These are phyloP conservation scores for Cutaneotrichosporon cyanovorans DNA, from an alignment of 1,284 basidiomycete species.

Conservation along the genomic window DNA sequence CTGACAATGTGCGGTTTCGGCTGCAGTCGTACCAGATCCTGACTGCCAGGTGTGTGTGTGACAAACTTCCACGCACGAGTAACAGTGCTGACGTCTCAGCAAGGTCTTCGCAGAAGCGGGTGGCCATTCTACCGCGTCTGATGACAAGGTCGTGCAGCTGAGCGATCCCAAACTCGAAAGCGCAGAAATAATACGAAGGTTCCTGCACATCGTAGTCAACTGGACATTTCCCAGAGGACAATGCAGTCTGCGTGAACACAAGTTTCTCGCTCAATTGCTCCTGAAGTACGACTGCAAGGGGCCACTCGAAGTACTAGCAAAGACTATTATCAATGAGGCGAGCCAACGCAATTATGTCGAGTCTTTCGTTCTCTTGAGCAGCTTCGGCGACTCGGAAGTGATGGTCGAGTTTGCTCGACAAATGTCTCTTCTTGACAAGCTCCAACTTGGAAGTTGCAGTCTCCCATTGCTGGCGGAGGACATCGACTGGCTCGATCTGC, in stretches of 20 bases:
- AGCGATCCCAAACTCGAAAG: background rate
- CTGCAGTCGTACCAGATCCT: background rate
- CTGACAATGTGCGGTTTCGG: background rate
- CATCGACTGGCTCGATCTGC: no score
- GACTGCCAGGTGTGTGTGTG: background rate
- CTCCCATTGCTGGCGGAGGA: no score
- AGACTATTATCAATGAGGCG: no score
- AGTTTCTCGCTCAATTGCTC: background rate
- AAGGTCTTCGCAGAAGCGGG: background rate
- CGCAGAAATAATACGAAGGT: background rate
- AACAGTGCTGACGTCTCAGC: background rate
- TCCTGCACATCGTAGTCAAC: background rate
- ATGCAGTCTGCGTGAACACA: no score
- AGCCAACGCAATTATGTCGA: no score
- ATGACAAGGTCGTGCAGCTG: background rate
- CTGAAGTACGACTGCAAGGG: slow-evolving; percentile 1
- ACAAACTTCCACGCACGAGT: background rate
- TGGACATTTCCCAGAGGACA: background rate
- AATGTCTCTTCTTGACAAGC: no score
- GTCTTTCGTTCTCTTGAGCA: no score
- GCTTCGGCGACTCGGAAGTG: no score
- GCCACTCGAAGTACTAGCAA: no score
- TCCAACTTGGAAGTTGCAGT: no score
- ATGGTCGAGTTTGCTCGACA: no score
- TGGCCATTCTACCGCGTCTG: background rate